Evolutionary conservation across 2,329 filamentous ascomycete species (phyloP), one percentile per base, ranked within the genome.

Genomic region (Chrysosporium keratinophilum): DNA sequence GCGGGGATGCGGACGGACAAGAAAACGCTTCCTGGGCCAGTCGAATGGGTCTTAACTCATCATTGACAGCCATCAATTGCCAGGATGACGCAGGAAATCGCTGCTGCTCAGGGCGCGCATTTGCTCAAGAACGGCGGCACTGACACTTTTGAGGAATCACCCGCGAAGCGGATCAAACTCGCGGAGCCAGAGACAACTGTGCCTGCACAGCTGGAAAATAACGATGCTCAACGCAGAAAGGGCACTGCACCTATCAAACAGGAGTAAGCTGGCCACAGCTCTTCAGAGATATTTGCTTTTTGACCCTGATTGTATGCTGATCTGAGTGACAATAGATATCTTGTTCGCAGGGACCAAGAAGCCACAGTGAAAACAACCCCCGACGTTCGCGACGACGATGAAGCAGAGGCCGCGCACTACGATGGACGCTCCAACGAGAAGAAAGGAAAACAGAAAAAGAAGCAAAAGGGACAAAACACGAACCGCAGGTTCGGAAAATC

Each of bases 401-500:
- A 78, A 53, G 78, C 81, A 53, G 81, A 82, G 65, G 77, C 78
- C 34, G 77, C 76, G 51, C 69, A 71, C 55, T 69, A 75, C 51
- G 67, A 73, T 50, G 67, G 72, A 23, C 66, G 65, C 41, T 64
- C 67, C 47, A 66, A 60, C 55, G 66, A 63, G 50, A 74, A 68
- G 57, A 31, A 31, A 19, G 43, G 33, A 28, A 66, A 63, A 50
- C 62, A 66, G 54, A 63, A 60, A 57, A 67, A 63, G 57, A 84
- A 83, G 65, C 71, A 81, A 59, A 76, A 76, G 43, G 87, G 87
- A 34, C 89, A 95, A 70, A 96, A 97, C 69, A 89, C 84, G 59
- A 81, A 81, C 60, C 85, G 91, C 54, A 80, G 79, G 42, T 96
- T 93, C 67, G 89, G 89, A 49, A 82, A 77, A 58, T 93, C 88